Conservation (phyloP, 371 early-diverging fungal species). For the Dichotomocladium elegans region DNA sequence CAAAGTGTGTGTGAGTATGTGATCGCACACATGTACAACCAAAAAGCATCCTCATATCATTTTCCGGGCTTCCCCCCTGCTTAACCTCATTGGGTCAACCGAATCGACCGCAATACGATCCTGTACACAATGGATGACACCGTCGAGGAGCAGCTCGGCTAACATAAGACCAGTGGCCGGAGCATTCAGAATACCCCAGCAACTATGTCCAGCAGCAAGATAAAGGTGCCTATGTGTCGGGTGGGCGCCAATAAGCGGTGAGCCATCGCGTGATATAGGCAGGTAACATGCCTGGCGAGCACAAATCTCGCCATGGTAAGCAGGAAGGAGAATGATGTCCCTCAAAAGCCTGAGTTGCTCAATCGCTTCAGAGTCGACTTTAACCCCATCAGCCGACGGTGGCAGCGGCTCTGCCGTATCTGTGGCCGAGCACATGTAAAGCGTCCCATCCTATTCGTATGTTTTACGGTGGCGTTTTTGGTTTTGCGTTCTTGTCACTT, state of each 20-base stretch:
- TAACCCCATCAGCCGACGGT: conserved; percentile 36
- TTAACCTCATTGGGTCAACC: conserved; percentile 10
- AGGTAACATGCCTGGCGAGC: conserved; percentile 60
- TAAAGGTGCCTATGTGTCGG: conserved; percentile 42
- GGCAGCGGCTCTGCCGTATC: conserved; percentile 46
- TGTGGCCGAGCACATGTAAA: conserved; percentile 65
- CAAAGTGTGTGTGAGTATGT: neutral
- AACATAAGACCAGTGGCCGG: conserved; percentile 67
- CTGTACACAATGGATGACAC: conserved; percentile 32
- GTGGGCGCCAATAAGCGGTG: conserved; percentile 60
- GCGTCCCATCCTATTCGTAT: conserved; percentile 52
- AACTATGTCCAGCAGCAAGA: conserved; percentile 65
- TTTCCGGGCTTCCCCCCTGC: too few species aligned
- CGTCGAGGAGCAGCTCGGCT: conserved; percentile 57
- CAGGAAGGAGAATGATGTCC: conserved; percentile 1
- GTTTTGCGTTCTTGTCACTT: conserved; percentile 1
- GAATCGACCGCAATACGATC: conserved; percentile 15
- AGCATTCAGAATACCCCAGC: conserved; percentile 73
- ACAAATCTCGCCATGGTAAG: conserved; percentile 14
- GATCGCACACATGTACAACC: too few species aligned
- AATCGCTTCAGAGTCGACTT: conserved; percentile 25
- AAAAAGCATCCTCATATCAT: too few species aligned
- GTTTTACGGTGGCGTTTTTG: neutral
- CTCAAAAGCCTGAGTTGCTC: neutral
- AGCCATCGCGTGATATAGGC: conserved; percentile 51